Evolutionary conservation across 768 basidiomycete species (phyloP).

Genomic region (Gyrodon lividus): DNA sequence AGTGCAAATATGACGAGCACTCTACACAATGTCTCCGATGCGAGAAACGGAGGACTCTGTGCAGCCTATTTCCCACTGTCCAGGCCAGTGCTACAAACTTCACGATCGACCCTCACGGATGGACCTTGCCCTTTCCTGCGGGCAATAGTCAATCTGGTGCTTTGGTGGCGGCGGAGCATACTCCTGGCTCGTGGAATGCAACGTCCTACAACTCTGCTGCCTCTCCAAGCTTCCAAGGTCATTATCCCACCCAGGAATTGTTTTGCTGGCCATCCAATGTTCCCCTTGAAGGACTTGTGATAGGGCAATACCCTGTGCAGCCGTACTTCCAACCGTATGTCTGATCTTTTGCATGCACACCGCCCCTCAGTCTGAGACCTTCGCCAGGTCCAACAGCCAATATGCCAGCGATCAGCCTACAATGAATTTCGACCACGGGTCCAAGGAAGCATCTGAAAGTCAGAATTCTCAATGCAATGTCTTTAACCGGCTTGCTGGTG

Average conservation of each 20-base stretch:
- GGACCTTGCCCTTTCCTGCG: not conserved
- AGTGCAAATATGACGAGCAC: conserved; percentile 20
- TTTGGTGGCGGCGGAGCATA: not conserved
- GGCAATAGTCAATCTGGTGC: not conserved
- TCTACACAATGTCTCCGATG: conserved; percentile 19
- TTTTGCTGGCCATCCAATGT: not conserved
- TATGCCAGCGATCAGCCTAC: conserved; percentile 12
- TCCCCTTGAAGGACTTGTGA: not conserved
- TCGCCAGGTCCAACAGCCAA: conserved; percentile 6
- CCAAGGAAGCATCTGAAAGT: conserved; percentile 12
- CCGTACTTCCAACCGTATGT: conserved; percentile 11
- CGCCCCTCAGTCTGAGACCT: conserved; percentile 1
- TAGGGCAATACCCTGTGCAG: conserved; percentile 7
- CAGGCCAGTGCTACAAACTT: not conserved
- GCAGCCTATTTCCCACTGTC: conserved; percentile 16
- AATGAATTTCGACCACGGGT: conserved; percentile 8
- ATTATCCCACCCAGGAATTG: not conserved
- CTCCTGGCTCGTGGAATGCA: conserved; percentile 7
- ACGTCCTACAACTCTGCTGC: conserved; percentile 4
- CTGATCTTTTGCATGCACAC: not conserved
- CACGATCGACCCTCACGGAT: not conserved
- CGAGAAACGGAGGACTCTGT: conserved; percentile 2
- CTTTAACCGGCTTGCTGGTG: too few relatives aligned
- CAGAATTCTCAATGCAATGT: not conserved
- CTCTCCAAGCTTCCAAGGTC: conserved; percentile 1